A percentile compares a stretch with the other conserved stretches of the same genome.
phyloP scores from a whole-genome alignment of 192 early-diverging fungal species.

The Dimargaris verticillata region DNA sequence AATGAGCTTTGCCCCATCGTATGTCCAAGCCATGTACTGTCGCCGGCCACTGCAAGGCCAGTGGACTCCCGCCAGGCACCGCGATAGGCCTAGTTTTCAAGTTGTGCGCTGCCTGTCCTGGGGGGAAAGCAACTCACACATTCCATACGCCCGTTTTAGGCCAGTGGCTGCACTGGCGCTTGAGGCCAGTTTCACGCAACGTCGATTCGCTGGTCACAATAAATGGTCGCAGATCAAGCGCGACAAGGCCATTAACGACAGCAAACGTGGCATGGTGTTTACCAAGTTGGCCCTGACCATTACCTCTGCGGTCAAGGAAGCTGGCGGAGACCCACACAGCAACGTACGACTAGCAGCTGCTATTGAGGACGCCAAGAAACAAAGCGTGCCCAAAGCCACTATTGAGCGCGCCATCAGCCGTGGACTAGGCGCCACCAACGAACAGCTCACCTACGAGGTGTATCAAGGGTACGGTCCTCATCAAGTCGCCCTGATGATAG shows the following conservation, averaged over 20 bases:
- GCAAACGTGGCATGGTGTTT: constrained; percentile 32
- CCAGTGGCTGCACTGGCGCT: neutral
- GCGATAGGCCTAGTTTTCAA: no score
- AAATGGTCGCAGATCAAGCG: constrained; percentile 49
- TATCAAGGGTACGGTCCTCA: constrained; percentile 50
- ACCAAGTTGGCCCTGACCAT: constrained; percentile 46
- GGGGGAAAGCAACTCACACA: no score
- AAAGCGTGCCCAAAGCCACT: constrained; percentile 54
- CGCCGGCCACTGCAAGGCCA: no score
- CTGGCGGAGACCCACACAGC: constrained; percentile 32
- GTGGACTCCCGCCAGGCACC: no score
- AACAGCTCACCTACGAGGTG: constrained; percentile 25
- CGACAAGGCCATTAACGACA: constrained; percentile 36
- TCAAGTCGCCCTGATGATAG: constrained; percentile 42
- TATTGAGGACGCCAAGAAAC: constrained; percentile 33
- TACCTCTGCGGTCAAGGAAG: constrained; percentile 38
- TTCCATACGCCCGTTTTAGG: no score
- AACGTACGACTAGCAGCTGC: constrained; percentile 42
- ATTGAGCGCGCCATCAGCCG: constrained; percentile 54
- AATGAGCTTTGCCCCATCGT: no score
- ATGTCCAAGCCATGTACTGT: no score
- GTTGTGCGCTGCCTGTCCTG: no score
- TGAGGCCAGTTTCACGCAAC: neutral
- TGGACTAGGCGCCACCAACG: constrained; percentile 28
- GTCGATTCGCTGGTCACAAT: constrained; percentile 30